A percentile compares a stretch with the other conserved stretches of the same genome.
Conservation (phyloP, 106 monocot genomes). For the Dactylorhiza incarnata region DNA sequence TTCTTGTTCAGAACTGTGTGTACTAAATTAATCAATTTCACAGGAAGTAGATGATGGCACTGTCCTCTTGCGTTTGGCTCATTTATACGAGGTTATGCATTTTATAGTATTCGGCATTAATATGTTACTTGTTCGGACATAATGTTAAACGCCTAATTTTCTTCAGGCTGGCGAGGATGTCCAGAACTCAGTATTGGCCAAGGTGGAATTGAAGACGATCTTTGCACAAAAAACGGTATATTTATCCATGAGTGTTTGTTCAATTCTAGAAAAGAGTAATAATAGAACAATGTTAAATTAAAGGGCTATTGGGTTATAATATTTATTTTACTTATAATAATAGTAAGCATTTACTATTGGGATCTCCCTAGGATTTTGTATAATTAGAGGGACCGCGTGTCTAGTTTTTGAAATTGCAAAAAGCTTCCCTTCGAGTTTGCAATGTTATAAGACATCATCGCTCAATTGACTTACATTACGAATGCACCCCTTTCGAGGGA, state of each 20-base stretch:
- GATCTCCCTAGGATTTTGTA: no score
- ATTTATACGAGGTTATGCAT: constrained; percentile 63
- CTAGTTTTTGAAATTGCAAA: no score
- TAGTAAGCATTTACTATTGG: no score
- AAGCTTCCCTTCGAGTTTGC: not conserved
- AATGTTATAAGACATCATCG: not conserved
- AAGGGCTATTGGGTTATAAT: no score
- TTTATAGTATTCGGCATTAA: not conserved
- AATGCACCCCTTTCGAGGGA: no score
- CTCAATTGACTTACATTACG: no score
- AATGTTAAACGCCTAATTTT: not conserved
- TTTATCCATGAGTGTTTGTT: no score
- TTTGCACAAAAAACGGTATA: constrained; percentile 43
- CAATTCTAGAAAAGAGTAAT: no score
- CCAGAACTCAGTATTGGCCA: constrained; percentile 43
- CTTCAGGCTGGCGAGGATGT: constrained; percentile 60
- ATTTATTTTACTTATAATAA: no score
- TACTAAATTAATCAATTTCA: not conserved
- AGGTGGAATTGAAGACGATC: constrained; percentile 60
- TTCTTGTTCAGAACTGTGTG: not conserved
- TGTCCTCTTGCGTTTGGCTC: constrained; percentile 63
- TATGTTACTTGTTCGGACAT: not conserved
- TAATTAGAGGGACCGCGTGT: no score
- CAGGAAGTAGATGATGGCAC: constrained; percentile 69
- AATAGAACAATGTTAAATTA: not conserved